These are phyloP conservation scores for Micromonas commoda DNA, from an alignment of 139 green algal genomes.

Conservation along the genomic window DNA sequence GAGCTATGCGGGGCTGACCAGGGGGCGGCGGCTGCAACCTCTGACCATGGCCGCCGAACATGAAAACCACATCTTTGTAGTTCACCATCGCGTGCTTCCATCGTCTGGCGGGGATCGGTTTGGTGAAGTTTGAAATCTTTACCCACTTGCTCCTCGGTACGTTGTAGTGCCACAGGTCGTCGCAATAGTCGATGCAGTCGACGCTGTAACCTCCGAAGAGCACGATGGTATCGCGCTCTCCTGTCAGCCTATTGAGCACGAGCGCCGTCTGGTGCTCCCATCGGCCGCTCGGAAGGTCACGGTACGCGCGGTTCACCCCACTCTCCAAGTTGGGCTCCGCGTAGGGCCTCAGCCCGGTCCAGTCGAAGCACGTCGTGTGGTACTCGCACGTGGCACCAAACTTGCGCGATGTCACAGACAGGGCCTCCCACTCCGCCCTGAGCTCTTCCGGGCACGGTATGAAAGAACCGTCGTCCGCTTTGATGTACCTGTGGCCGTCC, in stretches of 20 bases:
- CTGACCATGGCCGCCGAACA: slow-evolving; percentile 25
- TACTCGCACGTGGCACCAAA: slow-evolving; percentile 8
- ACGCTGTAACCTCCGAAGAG: slow-evolving; percentile 25
- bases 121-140: slow-evolving; percentile 6
- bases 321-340: background rate
- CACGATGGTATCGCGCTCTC: slow-evolving; percentile 14
- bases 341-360: slow-evolving; percentile 29
- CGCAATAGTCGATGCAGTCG: slow-evolving; percentile 29
- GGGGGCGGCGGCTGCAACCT: background rate
- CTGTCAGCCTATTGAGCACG: slow-evolving; percentile 18
- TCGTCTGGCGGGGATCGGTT: background rate
- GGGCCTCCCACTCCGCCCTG: background rate
- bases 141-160: slow-evolving; percentile 1
- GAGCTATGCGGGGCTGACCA: background rate
- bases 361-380: slow-evolving; percentile 26
- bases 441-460: background rate
- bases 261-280: background rate
- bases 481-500: slow-evolving; percentile 10
- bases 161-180: slow-evolving; percentile 29
- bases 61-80: slow-evolving; percentile 25
- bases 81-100: slow-evolving; percentile 19
- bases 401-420: background rate
- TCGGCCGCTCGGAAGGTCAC: slow-evolving; percentile 18
- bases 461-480: background rate
- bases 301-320: background rate